Base-by-base conservation (phyloP, 2,329 filamentous ascomycete species). In the Diaporthe eres region DNA sequence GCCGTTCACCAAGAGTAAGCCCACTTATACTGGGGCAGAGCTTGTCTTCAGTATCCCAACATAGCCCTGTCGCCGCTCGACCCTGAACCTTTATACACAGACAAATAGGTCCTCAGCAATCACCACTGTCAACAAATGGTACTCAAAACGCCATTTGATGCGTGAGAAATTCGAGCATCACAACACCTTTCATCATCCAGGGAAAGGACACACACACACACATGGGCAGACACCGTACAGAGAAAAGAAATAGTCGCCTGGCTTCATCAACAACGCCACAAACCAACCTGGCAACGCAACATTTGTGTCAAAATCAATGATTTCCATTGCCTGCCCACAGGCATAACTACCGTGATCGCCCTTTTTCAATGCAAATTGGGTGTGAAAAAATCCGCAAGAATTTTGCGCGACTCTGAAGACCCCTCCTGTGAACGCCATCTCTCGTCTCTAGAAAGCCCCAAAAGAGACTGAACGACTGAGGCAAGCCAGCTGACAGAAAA, bases 291-390 rank as follows among this genome's bases (percentile, higher is more conserved):
- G 61, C 60, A 57, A 57, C 53, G 57, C 53, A 51, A 39, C n/a
- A 28, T 47, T 28, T 65, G 53, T 74, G 19, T 65, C 31, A 42
- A 39, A 39, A 61, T 44, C 47, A 28, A 57, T 9, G n/a, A 65
- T 31, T 57, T 57, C 58, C 34, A 57, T 65, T 73, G 37, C 58
- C 71, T 65, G 58, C 58, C 71, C 71, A 55, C 49, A 65, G 61
- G 51, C 39, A 7, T 25, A 55, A 57, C 58, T 65, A 65, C 71
- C 71, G 5, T 37, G 9, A 47, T 37, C 71, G 37, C n/a, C 31
- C 71, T 9, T 73, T 13, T 3, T 3, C 17, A 73, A 44, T 25
- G 44, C 58, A 65, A 55, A 25, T 25, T n/a, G 19, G 37, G 5
- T 31, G 17, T 51, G 49, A 37, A 42, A 51, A 44, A 3, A 42